phyloP scores from a whole-genome alignment of 257 asterid species.

The Paraleonurus japonicus region DNA sequence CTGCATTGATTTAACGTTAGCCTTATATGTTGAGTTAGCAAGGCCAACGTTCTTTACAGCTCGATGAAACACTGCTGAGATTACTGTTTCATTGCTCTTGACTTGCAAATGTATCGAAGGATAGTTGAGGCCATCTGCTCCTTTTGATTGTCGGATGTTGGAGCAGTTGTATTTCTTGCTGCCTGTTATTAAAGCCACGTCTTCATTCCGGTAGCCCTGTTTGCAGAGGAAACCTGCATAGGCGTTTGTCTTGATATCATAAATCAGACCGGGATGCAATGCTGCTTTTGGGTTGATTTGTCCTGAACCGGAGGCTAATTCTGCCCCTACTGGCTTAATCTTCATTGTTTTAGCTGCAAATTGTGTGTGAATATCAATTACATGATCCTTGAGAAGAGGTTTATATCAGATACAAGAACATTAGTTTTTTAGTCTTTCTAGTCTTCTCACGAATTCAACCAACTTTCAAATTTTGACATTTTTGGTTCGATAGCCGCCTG shows the following conservation, averaged over 20 bases:
- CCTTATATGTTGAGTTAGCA: conserved; percentile 42
- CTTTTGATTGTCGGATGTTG: conserved; percentile 32
- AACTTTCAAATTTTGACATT: too few relatives aligned
- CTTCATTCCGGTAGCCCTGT: conserved; percentile 44
- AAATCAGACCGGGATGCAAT: conserved; percentile 64
- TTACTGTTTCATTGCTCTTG: background rate
- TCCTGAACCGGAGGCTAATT: conserved; percentile 66
- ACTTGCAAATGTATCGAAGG: conserved; percentile 62
- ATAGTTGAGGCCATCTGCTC: conserved; percentile 67
- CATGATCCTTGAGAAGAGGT: background rate
- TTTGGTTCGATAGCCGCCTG: too few relatives aligned
- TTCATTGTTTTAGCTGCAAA: conserved; percentile 53
- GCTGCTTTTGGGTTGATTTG: conserved; percentile 54
- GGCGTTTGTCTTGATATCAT: conserved; percentile 38
- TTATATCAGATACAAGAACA: background rate
- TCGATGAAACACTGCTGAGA: conserved; percentile 58
- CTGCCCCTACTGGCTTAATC: conserved; percentile 40
- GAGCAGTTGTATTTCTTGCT: conserved; percentile 44
- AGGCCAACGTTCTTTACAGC: conserved; percentile 57
- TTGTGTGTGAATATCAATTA: too few relatives aligned
- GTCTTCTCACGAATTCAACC: too few relatives aligned
- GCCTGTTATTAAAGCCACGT: conserved; percentile 44
- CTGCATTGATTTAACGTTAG: conserved; percentile 35
- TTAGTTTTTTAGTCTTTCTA: too few relatives aligned
- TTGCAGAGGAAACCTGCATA: conserved; percentile 65